phyloP scores from a whole-genome alignment of 768 basidiomycete genomes.

The Gymnopilus junonius region DNA sequence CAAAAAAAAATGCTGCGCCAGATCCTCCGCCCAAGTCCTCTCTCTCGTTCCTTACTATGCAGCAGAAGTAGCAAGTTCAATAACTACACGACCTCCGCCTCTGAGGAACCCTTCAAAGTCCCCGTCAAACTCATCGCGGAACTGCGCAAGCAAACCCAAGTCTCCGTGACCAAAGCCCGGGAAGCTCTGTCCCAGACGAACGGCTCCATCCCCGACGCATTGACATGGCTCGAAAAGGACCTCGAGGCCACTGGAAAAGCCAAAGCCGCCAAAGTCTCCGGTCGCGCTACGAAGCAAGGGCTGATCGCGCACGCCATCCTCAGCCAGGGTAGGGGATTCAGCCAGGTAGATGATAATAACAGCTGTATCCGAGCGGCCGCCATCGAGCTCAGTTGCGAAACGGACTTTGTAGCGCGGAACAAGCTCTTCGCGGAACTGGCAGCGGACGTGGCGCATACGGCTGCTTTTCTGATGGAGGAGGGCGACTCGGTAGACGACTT shows the following conservation, averaged over 20 bases:
- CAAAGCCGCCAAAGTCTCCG: conserved; percentile 84
- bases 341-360: conserved; percentile 42
- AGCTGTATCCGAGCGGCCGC: conserved; percentile 81
- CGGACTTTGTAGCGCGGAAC: conserved; percentile 93
- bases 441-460: conserved; percentile 80
- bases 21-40: conserved; percentile 18
- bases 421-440: conserved; percentile 80
- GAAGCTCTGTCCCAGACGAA: conserved; percentile 80
- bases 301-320: conserved; percentile 79
- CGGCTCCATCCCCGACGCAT: conserved; percentile 74
- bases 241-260: conserved; percentile 69
- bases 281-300: conserved; percentile 77
- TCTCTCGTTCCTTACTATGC: conserved; percentile 28
- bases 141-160: conserved; percentile 79
- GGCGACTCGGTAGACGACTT: neutral
- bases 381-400: conserved; percentile 95
- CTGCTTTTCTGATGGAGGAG: conserved; percentile 69
- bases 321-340: conserved; percentile 57
- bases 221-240: conserved; percentile 84
- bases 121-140: conserved; percentile 82
- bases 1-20: conserved; percentile 19
- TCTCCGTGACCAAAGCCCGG: conserved; percentile 86
- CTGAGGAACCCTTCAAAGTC: conserved; percentile 48
- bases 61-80: conserved; percentile 5
- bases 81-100: conserved; percentile 64